phyloP scores from a whole-genome alignment of 2,329 filamentous ascomycete species.

The Penicillium sp. region DNA sequence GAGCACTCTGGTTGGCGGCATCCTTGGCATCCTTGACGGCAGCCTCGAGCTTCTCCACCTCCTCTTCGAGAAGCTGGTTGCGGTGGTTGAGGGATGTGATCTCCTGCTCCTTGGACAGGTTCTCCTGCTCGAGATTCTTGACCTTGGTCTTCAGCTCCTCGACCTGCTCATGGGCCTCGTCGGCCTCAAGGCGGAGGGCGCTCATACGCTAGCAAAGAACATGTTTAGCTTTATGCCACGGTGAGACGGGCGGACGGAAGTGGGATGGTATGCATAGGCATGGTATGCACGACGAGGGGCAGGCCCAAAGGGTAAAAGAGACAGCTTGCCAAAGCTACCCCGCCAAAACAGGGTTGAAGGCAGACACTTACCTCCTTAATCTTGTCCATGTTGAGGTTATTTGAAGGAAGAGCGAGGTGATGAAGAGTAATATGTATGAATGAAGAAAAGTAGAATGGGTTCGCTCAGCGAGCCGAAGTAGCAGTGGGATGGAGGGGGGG shows the following conservation, averaged over 20 bases:
- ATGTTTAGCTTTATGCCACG: constrained; percentile 18
- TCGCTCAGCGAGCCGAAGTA: constrained; percentile 44
- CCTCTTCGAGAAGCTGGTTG: constrained; percentile 84
- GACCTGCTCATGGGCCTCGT: constrained; percentile 77
- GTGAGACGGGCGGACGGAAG: constrained; percentile 25
- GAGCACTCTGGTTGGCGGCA: constrained; percentile 76
- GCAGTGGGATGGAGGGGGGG: constrained; percentile 15
- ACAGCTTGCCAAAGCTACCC: constrained; percentile 43
- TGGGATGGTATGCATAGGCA: constrained; percentile 8
- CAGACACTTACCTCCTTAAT: constrained; percentile 78
- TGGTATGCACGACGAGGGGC: constrained; percentile 26
- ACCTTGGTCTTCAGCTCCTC: constrained; percentile 87
- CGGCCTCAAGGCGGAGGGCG: constrained; percentile 89
- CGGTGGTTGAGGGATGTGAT: constrained; percentile 96
- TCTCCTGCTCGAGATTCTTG: constrained; percentile 92
- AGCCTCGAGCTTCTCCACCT: constrained; percentile 90
- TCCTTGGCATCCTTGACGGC: constrained; percentile 86
- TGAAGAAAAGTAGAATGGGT: constrained; percentile 41
- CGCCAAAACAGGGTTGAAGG: constrained; percentile 37
- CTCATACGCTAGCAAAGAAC: constrained; percentile 77
- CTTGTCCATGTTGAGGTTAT: constrained; percentile 70
- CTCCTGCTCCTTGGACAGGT: constrained; percentile 94
- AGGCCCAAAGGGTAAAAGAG: constrained; percentile 22
- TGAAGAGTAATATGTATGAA: constrained; percentile 30
- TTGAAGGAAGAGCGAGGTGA: constrained; percentile 23